Evolutionary conservation across 345 rosid genomes (phyloP).

Genomic region (Euphorbia lathyris): DNA sequence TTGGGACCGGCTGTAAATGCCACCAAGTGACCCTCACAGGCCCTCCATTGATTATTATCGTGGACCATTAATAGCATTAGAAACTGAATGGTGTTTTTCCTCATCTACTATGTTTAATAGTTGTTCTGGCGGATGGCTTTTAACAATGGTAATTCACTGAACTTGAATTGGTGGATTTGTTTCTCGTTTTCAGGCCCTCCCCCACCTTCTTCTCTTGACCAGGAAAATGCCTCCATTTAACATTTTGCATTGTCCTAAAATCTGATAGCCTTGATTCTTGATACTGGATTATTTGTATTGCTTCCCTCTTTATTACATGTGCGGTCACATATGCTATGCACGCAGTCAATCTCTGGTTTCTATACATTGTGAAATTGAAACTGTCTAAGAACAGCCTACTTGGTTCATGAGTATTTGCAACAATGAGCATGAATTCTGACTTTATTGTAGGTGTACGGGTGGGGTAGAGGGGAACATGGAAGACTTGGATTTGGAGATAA

Average conservation of each 20-base stretch:
- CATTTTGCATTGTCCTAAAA: background rate
- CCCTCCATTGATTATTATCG: background rate
- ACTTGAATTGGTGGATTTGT: background rate
- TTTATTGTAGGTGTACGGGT: constrained; percentile 70
- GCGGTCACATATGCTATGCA: background rate
- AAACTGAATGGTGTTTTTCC: background rate
- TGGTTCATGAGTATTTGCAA: background rate
- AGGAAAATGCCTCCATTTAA: background rate
- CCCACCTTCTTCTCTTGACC: background rate
- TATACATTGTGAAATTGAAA: background rate
- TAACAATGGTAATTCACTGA: background rate
- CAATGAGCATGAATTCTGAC: background rate
- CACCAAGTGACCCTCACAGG: no score
- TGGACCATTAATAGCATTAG: background rate
- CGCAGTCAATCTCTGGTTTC: background rate
- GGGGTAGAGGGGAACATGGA: constrained; percentile 99
- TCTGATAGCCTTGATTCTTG: background rate
- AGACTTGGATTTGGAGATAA: constrained; percentile 98
- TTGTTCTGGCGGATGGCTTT: background rate
- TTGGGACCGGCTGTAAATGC: no score
- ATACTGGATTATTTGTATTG: background rate
- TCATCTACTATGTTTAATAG: background rate
- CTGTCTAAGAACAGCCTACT: background rate
- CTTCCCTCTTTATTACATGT: background rate
- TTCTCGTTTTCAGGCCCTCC: background rate